Conservation (phyloP, 2,329 filamentous ascomycete species). For the Cercospora sp. region DNA sequence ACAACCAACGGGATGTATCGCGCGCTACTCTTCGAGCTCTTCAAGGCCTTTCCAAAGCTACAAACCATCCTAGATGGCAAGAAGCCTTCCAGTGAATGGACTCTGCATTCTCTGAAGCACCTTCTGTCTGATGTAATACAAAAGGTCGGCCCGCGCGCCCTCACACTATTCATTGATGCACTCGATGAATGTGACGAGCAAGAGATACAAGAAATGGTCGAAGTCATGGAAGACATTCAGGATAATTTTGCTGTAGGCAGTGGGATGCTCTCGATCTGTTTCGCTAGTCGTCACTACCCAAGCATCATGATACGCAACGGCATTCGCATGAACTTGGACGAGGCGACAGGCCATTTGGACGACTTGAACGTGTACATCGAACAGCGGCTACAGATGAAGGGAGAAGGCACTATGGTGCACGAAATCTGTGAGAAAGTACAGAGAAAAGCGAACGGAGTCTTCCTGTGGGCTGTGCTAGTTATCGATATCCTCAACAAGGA, state of each 20-base stretch:
- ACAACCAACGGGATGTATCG: not conserved
- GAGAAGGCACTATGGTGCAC: not conserved
- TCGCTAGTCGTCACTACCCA: not conserved
- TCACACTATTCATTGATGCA: not conserved
- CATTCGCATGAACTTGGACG: not conserved
- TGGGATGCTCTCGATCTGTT: not conserved
- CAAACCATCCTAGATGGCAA: not conserved
- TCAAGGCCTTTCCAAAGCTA: not conserved
- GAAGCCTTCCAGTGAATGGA: not conserved
- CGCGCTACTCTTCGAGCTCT: not conserved
- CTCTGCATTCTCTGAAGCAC: not conserved
- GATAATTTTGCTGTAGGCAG: not conserved
- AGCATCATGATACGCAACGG: not conserved
- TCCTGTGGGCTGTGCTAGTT: not conserved
- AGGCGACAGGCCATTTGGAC: not conserved
- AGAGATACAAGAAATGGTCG: not conserved
- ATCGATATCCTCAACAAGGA: not conserved
- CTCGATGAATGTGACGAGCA: not conserved
- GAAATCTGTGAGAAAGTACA: not conserved
- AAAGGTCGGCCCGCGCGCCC: not conserved
- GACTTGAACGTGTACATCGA: not conserved
- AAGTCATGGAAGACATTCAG: not conserved
- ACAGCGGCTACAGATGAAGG: not conserved
- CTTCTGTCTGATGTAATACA: not conserved
- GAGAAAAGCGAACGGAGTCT: not conserved